phyloP scores from a whole-genome alignment of 495 filamentous ascomycete genomes.

The Penicillium longicatenatum region DNA sequence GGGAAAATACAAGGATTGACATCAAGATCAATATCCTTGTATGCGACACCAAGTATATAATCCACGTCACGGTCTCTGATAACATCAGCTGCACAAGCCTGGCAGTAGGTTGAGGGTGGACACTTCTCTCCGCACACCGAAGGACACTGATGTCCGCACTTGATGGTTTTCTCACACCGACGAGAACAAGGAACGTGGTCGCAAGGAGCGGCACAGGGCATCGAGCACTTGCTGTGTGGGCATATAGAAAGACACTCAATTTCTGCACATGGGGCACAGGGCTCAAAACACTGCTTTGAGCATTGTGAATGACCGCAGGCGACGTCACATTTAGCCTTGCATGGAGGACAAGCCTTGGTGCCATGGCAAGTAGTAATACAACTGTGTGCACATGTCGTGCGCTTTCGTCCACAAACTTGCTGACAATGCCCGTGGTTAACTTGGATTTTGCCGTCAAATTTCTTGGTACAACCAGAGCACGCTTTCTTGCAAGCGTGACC shows the following conservation, averaged over 20 bases:
- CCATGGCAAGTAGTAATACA: constrained; percentile 57
- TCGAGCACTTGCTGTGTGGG: constrained; percentile 51
- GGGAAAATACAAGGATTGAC: constrained; percentile 63
- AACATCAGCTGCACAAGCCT: background rate
- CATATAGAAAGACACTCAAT: background rate
- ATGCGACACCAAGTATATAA: constrained; percentile 43
- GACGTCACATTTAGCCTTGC: constrained; percentile 58
- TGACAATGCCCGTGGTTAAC: constrained; percentile 36
- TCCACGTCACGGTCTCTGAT: background rate
- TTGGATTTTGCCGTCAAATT: background rate
- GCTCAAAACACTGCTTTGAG: constrained; percentile 54
- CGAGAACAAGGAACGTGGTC: constrained; percentile 66
- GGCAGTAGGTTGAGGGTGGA: constrained; percentile 54
- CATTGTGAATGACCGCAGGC: constrained; percentile 62
- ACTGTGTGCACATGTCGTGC: constrained; percentile 56
- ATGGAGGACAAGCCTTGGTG: constrained; percentile 64
- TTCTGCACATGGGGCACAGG: constrained; percentile 34
- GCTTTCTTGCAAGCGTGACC: background rate
- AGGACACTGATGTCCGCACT: constrained; percentile 70
- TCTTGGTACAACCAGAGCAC: background rate
- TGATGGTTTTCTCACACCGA: constrained; percentile 57
- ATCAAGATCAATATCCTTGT: constrained; percentile 58
- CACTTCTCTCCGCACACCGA: constrained; percentile 68
- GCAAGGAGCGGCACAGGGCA: constrained; percentile 65
- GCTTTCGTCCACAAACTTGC: constrained; percentile 50